phyloP scores from a whole-genome alignment of 2,329 filamentous ascomycete species.

The Pestalotiopsis sp. region DNA sequence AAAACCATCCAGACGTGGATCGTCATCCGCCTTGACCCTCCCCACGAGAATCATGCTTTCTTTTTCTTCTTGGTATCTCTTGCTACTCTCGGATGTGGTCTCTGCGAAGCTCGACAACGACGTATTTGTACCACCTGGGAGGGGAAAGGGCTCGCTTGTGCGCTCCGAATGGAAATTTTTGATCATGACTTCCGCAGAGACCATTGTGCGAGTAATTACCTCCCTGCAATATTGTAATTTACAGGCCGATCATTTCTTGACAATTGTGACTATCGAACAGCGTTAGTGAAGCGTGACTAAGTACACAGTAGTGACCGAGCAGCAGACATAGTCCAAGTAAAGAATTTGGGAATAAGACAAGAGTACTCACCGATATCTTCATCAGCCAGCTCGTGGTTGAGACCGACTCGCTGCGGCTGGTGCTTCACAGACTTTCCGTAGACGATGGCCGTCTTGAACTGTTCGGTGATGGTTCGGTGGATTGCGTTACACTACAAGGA shows the following conservation, averaged over 20 bases:
- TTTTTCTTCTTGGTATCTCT: slow-evolving; percentile 14
- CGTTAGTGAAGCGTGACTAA: neutral
- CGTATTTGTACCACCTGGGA: slow-evolving; percentile 18
- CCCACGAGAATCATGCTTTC: neutral
- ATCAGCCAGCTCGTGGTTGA: slow-evolving; percentile 88
- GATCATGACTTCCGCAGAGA: neutral
- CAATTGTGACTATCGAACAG: slow-evolving; percentile 58
- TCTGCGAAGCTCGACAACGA: slow-evolving; percentile 21
- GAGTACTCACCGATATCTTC: slow-evolving; percentile 86
- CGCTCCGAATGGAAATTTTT: neutral
- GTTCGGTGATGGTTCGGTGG: slow-evolving; percentile 92
- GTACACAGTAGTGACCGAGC: slow-evolving; percentile 16
- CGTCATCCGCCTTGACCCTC: slow-evolving; percentile 14
- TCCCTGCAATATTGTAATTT: neutral
- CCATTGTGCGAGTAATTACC: neutral
- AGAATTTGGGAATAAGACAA: slow-evolving; percentile 17
- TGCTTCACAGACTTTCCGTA: slow-evolving; percentile 99
- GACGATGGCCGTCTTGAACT: slow-evolving; percentile 94
- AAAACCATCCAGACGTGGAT: slow-evolving; percentile 17
- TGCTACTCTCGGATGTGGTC: slow-evolving; percentile 23
- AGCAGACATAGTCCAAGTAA: slow-evolving; percentile 22
- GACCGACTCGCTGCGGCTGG: slow-evolving; percentile 92
- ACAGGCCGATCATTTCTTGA: slow-evolving; percentile 60
- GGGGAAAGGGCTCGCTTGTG: neutral
- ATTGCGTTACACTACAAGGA: slow-evolving; percentile 84